phyloP scores from a whole-genome alignment of 306 rosid genomes.

The Amphicarpaea edgeworthii region DNA sequence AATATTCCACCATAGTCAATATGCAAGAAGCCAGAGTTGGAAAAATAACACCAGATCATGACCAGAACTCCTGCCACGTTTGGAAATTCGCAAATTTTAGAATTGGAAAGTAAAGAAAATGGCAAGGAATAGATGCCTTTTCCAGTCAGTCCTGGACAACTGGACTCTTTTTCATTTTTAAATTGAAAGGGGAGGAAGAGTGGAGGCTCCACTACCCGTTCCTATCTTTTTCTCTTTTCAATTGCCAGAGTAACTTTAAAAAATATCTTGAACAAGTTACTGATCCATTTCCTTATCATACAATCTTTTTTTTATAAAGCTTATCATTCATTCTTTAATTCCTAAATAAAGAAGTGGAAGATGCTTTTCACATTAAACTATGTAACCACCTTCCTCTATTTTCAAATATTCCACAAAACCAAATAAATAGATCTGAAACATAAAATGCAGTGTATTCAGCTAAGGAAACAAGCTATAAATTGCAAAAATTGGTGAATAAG shows the following conservation, averaged over 20 bases:
- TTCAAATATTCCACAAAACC: slow-evolving; percentile 13
- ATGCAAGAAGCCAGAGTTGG: not conserved
- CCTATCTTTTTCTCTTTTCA: slow-evolving; percentile 15
- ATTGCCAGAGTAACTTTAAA: slow-evolving; percentile 13
- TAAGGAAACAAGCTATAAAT: slow-evolving; percentile 12
- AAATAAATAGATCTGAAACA: slow-evolving; percentile 32
- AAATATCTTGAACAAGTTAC: slow-evolving; percentile 28
- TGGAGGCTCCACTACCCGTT: slow-evolving; percentile 12
- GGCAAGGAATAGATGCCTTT: slow-evolving; percentile 1
- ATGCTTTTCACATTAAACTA: not conserved
- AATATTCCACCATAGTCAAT: not conserved
- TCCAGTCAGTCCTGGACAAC: not conserved
- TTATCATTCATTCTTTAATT: slow-evolving; percentile 1
- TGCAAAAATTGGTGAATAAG: slow-evolving; percentile 15
- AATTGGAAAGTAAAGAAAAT: slow-evolving; percentile 15
- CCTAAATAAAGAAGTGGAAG: slow-evolving; percentile 12
- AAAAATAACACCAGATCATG: not conserved
- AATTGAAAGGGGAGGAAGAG: slow-evolving; percentile 25
- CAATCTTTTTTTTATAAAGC: no score
- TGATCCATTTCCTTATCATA: not conserved
- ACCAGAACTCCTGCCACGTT: slow-evolving; percentile 17
- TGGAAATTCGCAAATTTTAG: not conserved
- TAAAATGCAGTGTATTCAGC: not conserved
- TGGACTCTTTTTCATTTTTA: slow-evolving; percentile 5
- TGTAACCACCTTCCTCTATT: slow-evolving; percentile 7